Evolutionary conservation across 2,329 filamentous ascomycete genomes (phyloP), one percentile per base, ranked within the genome.

Genomic region (Alternaria ventricosa): DNA sequence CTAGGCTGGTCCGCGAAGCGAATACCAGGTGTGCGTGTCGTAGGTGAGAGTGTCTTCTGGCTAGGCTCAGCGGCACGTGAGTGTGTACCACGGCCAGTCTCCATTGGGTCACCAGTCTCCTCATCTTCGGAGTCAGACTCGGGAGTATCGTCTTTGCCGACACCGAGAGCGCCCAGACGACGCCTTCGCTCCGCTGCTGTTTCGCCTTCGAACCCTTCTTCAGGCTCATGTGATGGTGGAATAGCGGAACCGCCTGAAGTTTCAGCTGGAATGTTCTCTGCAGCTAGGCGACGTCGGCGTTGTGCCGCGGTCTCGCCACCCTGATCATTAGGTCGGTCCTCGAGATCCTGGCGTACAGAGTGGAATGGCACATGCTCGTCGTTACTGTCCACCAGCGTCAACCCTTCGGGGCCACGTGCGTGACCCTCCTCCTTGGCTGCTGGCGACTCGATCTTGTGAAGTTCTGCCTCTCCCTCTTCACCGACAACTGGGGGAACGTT

Each of bases 151-250:
- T 75, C 72, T 12, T 71, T 65, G 23, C 70, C 70, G 23, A 91
- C 83, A 10, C 92, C 91, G 2, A 95, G 81, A 1, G 92, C 92
- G 1, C 91, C 91, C 71, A 93, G 88, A 71, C 92, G 87, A 57
- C 92, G 84, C 44, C 91, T 86, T 60, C 90, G 85, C 78, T 95
- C 92, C 0, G 92, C 92, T 0, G 91, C 89, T 0, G 91, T 94
- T 80, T 94, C 92, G 33, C 82, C 84, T 33, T 83, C 83, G 13
- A 74, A 69, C 4, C 63, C 65, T 15, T 46, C 44, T 5, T 57
- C 61, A 2, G 53, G 53, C 10, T 47, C 44, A 33, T 85, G 47
- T 50, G 72, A 22, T 25, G 23, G 49, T 12, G 30, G 25, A 63
- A 61, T 23, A 63, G 60, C 18, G 66, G 64, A 33, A 33, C 13